These are phyloP conservation scores for Aspergillus carlsbadensis DNA, from an alignment of 495 filamentous ascomycete species.

Conservation along the genomic window DNA sequence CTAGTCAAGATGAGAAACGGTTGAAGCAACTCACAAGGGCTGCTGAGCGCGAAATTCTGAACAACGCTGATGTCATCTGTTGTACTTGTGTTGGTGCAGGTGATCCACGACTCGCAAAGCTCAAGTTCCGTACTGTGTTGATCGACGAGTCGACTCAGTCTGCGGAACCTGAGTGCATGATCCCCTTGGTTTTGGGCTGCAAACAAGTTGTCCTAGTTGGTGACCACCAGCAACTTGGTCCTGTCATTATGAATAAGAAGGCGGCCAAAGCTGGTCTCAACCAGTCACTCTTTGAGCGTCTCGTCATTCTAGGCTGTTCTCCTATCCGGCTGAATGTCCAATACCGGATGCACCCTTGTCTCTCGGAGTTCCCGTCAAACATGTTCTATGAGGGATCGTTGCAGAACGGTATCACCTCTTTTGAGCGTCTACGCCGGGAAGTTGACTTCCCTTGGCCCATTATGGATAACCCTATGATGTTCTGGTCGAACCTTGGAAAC, in stretches of 20 bases:
- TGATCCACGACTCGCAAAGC: constrained; percentile 90
- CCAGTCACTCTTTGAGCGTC: constrained; percentile 94
- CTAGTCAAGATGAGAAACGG: constrained; percentile 96
- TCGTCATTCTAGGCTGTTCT: constrained; percentile 88
- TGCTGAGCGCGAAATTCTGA: constrained; percentile 93
- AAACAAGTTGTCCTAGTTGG: constrained; percentile 98
- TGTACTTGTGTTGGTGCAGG: constrained; percentile 98
- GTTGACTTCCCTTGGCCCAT: constrained; percentile 99
- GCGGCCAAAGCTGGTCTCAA: constrained; percentile 96
- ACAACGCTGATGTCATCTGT: constrained; percentile 96
- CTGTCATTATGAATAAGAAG: constrained; percentile 99
- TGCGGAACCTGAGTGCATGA: constrained; percentile 99
- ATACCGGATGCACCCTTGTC: constrained; percentile 98
- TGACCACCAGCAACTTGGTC: constrained; percentile 97
- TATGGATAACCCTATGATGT: constrained; percentile 96
- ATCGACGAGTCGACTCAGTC: constrained; percentile 99
- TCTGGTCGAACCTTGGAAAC: constrained; percentile 97
- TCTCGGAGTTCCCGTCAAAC: constrained; percentile 97
- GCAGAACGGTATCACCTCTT: constrained; percentile 93
- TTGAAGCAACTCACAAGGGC: constrained; percentile 91
- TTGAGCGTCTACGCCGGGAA: constrained; percentile 83
- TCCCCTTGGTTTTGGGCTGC: constrained; percentile 93
- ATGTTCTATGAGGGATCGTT: constrained; percentile 99
- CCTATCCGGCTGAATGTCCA: constrained; percentile 96
- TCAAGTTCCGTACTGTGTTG: constrained; percentile 96